Conservation (phyloP, 169 alveolate species). For the Fabrea salina region DNA sequence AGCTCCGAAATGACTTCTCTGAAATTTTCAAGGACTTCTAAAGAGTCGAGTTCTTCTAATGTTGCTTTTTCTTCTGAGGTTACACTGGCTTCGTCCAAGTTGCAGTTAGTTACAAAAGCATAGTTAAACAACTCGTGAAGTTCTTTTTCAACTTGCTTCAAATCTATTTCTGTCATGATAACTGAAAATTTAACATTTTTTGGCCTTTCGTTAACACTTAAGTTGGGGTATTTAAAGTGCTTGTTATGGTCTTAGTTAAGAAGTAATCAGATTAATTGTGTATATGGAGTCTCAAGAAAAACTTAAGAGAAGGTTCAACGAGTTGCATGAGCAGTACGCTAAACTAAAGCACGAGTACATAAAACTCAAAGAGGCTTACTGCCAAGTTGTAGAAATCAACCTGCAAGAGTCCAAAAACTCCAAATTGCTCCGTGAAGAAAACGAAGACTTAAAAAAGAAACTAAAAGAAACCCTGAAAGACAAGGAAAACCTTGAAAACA, state of each 20-base stretch:
- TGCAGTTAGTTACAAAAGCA: conserved; percentile 21
- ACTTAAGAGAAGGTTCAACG: no score
- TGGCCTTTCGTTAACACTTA: no score
- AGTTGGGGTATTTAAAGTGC: no score
- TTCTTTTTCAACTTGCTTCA: background rate
- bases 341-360: background rate
- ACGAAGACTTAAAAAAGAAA: background rate
- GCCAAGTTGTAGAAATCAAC: background rate
- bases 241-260: no score
- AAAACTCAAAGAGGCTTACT: background rate
- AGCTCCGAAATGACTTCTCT: background rate
- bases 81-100: conserved; percentile 7
- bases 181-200: no score
- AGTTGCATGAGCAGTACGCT: no score
- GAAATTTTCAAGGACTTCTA: conserved; percentile 29
- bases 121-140: conserved; percentile 19
- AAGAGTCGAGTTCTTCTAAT: conserved; percentile 18
- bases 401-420: background rate
- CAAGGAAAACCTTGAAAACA: background rate
- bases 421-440: background rate
- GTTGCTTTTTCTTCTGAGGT: conserved; percentile 20
- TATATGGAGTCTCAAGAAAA: no score
- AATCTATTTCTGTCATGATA: background rate
- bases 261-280: no score
- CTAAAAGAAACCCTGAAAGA: background rate